phyloP scores from a whole-genome alignment of 2,329 filamentous ascomycete genomes.

The Venturia pyrina region DNA sequence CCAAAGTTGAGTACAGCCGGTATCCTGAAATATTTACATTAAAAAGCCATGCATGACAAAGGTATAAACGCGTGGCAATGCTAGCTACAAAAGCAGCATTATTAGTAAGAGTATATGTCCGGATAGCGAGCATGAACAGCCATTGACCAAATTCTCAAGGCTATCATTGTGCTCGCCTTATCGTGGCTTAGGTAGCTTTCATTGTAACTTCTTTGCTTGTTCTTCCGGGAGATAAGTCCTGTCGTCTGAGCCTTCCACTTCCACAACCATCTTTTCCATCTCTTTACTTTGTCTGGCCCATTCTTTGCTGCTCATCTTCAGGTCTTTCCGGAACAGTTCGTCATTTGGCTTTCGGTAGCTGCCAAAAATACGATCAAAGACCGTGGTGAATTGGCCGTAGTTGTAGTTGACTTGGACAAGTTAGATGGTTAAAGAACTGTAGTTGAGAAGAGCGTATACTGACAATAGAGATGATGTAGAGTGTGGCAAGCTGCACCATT shows the following conservation, averaged over 20 bases:
- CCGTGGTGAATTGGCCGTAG: constrained; percentile 87
- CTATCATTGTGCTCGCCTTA: not conserved
- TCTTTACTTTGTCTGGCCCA: constrained; percentile 70
- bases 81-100: not conserved
- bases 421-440: not conserved
- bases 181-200: not conserved
- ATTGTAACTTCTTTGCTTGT: constrained; percentile 32
- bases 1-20: not conserved
- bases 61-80: not conserved
- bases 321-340: constrained; percentile 73
- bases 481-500: constrained; percentile 94
- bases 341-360: constrained; percentile 81
- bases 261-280: constrained; percentile 65
- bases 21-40: constrained; percentile 1
- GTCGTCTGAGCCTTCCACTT: constrained; percentile 54
- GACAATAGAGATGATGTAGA: constrained; percentile 68
- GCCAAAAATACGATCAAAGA: constrained; percentile 80
- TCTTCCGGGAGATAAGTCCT: constrained; percentile 29
- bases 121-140: not conserved
- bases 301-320: constrained; percentile 71
- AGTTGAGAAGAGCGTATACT: not conserved
- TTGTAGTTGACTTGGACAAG: constrained; percentile 61
- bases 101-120: not conserved
- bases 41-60: not conserved
- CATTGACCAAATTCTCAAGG: not conserved